Evolutionary conservation across 2,329 filamentous ascomycete species (phyloP), one percentile per base, ranked within the genome.

Genomic region (Scedosporium dehoogii): DNA sequence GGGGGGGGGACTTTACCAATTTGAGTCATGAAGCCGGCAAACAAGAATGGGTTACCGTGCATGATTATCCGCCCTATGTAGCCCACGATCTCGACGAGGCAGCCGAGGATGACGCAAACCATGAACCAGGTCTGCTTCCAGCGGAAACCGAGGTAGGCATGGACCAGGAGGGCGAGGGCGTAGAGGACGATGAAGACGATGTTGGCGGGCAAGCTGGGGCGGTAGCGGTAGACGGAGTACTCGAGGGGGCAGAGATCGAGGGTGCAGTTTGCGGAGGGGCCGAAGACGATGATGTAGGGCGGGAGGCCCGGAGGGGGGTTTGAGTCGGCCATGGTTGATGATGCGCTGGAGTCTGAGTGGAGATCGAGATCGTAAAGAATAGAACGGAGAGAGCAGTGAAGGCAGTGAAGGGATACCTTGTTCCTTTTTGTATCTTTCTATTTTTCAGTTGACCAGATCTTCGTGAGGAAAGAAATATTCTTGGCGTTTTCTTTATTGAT

Each of bases 1-100:
- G 41, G 38, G 53, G 41, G 21, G 42, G 27, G 2, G 23, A 57
- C 72, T 77, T 58, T 69, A 82, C 81, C 75, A 65, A 88, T 87
- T 69, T 89, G 84, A n/a, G 88, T 79, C 70, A 88, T 79, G 69
- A 89, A 90, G 6, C 79, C 83, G 12, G 69, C 69, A 69, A 86
- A 81, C 58, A 70, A 75, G 68, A 85, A 89, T 0, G 85, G 83
- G 67, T 88, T 82, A 55, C 79, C 65, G 65, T 80, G 78, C 63
- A 86, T 74, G 67, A 85, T 69, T 60, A 88, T 75, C 10, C 87
- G 78, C 2, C 85, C 87, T 1, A 74, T 72, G 65, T 90, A 90
- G 18, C 87, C 87, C 41, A 87, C 68, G 10, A 87, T 77, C 67
- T 87, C 85, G 58, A 78, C 75, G 5, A 80, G 48, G 65, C 80